phyloP scores from a whole-genome alignment of 805 yeast genomes.

The Monosporozyma siamensis region DNA sequence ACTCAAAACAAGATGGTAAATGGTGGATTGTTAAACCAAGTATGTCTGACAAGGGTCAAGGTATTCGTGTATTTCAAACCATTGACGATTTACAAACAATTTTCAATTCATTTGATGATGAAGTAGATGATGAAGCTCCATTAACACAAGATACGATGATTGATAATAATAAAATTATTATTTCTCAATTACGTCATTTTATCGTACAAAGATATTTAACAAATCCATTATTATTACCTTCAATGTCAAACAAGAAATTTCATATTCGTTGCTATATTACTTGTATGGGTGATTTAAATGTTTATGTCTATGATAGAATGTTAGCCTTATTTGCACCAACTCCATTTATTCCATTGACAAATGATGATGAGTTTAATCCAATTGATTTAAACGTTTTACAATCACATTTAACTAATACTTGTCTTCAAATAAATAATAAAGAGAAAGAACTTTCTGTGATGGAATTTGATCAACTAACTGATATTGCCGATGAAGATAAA shows the following conservation, averaged over 20 bases:
- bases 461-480: constrained; percentile 51
- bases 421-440: constrained; percentile 56
- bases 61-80: constrained; percentile 73
- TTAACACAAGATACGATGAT: constrained; percentile 33
- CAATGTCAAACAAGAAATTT: constrained; percentile 63
- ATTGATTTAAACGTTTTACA: constrained; percentile 36
- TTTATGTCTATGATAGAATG: constrained; percentile 72
- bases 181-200: constrained; percentile 84
- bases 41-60: constrained; percentile 96
- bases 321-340: constrained; percentile 69
- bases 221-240: constrained; percentile 55
- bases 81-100: constrained; percentile 72
- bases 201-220: constrained; percentile 74
- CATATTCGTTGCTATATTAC: constrained; percentile 82
- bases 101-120: constrained; percentile 76
- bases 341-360: constrained; percentile 31
- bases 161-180: constrained; percentile 56
- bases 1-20: constrained; percentile 34
- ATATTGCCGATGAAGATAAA: constrained; percentile 32
- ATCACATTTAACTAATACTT: constrained; percentile 90
- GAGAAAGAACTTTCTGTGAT: constrained; percentile 41
- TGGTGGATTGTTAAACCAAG: constrained; percentile 92
- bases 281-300: constrained; percentile 63
- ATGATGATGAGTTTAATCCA: constrained; percentile 24
- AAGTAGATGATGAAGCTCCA: constrained; percentile 45